Evolutionary conservation across 1,139 yeast genomes (phyloP).

Genomic region (Meyerozyma smithsonii): DNA sequence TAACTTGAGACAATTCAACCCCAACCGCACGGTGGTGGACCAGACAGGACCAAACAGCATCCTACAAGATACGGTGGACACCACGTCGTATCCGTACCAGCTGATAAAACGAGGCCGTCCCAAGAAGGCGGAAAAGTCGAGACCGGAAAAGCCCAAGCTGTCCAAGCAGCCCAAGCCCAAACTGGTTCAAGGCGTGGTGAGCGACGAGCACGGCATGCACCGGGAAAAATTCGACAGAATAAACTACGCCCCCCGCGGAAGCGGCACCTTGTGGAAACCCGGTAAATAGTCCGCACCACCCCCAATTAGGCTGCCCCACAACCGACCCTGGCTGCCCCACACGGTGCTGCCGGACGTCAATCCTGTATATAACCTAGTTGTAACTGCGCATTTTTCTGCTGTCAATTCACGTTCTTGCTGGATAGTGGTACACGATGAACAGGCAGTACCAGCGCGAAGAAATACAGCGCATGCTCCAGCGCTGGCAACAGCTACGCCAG

Average conservation of each 20-base stretch:
- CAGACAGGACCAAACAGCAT: constrained; percentile 18
- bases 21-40: constrained; percentile 25
- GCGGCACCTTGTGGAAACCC: constrained; percentile 51
- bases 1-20: constrained; percentile 20
- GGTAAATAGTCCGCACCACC: too few relatives aligned
- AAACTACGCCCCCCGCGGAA: constrained; percentile 52
- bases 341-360: too few relatives aligned
- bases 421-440: constrained; percentile 10
- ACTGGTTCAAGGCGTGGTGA: constrained; percentile 16
- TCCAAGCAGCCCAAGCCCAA: constrained; percentile 17
- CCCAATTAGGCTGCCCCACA: too few relatives aligned
- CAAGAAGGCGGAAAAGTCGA: constrained; percentile 6
- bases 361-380: neutral
- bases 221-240: constrained; percentile 42
- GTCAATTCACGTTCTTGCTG: neutral
- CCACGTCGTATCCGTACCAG: constrained; percentile 28
- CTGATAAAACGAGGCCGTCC: neutral
- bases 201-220: constrained; percentile 24
- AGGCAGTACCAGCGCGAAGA: constrained; percentile 34
- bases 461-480: constrained; percentile 39
- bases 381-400: neutral
- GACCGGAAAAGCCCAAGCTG: constrained; percentile 15
- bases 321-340: too few relatives aligned
- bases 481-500: constrained; percentile 60
- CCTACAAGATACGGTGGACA: constrained; percentile 36